These are phyloP conservation scores for Leptomonas seymouri DNA, from an alignment of 208 protist genomes.

Conservation along the genomic window DNA sequence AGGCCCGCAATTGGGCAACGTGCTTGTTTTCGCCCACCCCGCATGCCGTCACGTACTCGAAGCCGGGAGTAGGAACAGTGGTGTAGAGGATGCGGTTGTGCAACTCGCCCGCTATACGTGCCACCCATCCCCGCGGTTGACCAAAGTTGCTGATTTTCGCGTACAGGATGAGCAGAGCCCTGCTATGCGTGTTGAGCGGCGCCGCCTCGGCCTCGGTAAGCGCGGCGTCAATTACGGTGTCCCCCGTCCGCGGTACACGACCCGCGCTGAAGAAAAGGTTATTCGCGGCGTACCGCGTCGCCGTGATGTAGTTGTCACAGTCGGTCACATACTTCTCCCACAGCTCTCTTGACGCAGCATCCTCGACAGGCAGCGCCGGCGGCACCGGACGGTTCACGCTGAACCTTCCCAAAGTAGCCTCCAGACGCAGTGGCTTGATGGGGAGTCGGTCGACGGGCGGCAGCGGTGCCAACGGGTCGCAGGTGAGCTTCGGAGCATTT, in stretches of 20 bases:
- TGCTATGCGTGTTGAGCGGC: slow-evolving; percentile 1
- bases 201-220: slow-evolving; percentile 60
- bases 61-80: slow-evolving; percentile 67
- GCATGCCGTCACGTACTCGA: slow-evolving; percentile 50
- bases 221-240: slow-evolving; percentile 59
- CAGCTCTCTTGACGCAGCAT: background rate
- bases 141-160: slow-evolving; percentile 16
- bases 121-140: slow-evolving; percentile 47
- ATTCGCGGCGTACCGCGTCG: slow-evolving; percentile 38
- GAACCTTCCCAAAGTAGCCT: background rate
- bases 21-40: slow-evolving; percentile 74
- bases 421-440: slow-evolving; percentile 23
- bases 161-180: slow-evolving; percentile 54
- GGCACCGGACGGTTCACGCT: background rate
- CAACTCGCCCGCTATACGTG: slow-evolving; percentile 49
- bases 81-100: slow-evolving; percentile 57
- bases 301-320: slow-evolving; percentile 63
- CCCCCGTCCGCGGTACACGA: slow-evolving; percentile 67
- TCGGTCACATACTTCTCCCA: slow-evolving; percentile 75
- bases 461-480: slow-evolving; percentile 3
- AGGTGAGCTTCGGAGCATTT: slow-evolving; percentile 35
- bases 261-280: slow-evolving; percentile 69
- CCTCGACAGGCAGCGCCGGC: background rate
- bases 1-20: slow-evolving; percentile 56
- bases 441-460: background rate